Evolutionary conservation across 2,329 filamentous ascomycete genomes (phyloP).

Genomic region (Hypoxylon sp.): DNA sequence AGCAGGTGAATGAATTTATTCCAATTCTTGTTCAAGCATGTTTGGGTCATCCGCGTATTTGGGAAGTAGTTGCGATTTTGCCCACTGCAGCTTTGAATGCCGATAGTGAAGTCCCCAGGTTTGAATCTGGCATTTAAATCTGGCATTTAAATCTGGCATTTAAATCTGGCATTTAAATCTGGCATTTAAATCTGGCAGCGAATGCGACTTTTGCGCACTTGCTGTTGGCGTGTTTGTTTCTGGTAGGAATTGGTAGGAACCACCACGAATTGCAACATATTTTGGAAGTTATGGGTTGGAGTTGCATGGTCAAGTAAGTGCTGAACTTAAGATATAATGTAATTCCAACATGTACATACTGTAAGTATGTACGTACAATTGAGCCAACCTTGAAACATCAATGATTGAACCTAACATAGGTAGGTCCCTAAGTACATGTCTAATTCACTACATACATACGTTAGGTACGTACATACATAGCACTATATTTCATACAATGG

Average conservation of each 20-base stretch:
- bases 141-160: background rate
- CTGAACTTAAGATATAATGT: too few species aligned
- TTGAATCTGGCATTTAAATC: background rate
- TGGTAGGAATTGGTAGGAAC: background rate
- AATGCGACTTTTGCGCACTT: background rate
- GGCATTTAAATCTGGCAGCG: background rate
- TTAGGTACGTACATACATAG: background rate
- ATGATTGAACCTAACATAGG: too few species aligned
- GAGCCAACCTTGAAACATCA: too few species aligned
- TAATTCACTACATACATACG: background rate
- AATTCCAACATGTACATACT: too few species aligned
- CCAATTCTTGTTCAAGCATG: background rate
- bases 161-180: background rate
- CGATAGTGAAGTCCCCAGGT: background rate
- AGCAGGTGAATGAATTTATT: background rate
- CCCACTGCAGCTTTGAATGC: background rate
- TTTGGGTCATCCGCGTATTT: background rate
- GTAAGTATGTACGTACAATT: too few species aligned
- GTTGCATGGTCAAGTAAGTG: too few species aligned
- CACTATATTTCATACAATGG: background rate
- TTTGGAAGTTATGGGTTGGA: background rate
- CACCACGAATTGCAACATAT: background rate
- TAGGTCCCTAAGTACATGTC: too few species aligned
- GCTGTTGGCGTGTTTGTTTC: background rate
- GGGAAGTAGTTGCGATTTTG: background rate